Evolutionary conservation across 805 yeast genomes (phyloP).

Genomic region (Scheffersomyces coipomensis): DNA sequence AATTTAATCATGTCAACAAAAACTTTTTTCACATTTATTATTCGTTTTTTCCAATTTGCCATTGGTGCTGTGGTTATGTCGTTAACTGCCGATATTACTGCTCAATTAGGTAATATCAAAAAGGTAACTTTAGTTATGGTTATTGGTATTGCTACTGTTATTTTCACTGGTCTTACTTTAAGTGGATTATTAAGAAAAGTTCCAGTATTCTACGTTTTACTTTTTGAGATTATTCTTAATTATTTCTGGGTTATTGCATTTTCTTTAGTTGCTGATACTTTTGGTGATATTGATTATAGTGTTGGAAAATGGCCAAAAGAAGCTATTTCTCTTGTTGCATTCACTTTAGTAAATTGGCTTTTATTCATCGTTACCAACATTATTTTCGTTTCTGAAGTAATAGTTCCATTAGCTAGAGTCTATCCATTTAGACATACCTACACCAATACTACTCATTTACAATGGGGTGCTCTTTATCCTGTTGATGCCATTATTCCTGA

Average conservation of each 20-base stretch:
- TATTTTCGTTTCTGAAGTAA: background rate
- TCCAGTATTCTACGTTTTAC: background rate
- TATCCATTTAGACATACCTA: background rate
- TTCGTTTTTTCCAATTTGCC: background rate
- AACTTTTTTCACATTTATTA: too few species aligned
- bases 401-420: background rate
- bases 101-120: background rate
- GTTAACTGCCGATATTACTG: background rate
- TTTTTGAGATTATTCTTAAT: background rate
- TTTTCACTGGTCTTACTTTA: background rate
- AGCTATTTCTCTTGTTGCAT: background rate
- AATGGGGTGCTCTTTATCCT: background rate
- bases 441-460: background rate
- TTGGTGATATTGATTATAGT: background rate
- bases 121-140: background rate
- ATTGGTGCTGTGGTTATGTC: background rate
- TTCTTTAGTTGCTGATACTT: background rate
- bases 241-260: background rate
- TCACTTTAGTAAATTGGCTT: background rate
- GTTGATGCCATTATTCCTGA: too few species aligned
- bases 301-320: background rate
- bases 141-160: background rate
- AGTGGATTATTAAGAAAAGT: background rate
- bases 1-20: too few species aligned
- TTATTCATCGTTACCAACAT: background rate